Evolutionary conservation across 2,329 filamentous ascomycete species (phyloP).

Genomic region (Nigrospora sphaerica): DNA sequence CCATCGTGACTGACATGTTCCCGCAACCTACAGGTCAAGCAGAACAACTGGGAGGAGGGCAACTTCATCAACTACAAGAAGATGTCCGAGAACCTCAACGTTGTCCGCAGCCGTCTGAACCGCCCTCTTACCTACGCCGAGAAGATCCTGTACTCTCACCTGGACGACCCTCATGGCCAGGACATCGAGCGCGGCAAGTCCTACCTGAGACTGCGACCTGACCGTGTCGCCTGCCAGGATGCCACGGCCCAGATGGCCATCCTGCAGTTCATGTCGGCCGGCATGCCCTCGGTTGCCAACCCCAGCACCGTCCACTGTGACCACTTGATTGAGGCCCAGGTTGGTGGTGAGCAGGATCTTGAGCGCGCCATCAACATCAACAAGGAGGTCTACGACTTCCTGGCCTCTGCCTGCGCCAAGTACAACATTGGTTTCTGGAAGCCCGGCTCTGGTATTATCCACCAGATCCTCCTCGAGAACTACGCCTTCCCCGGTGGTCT

Average conservation of each 20-base stretch:
- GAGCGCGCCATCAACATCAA: conserved; percentile 86
- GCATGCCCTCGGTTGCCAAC: conserved; percentile 91
- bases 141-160: conserved; percentile 98
- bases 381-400: conserved; percentile 99
- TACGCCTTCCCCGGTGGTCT: conserved; percentile 98
- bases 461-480: conserved; percentile 98
- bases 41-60: conserved; percentile 92
- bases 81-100: conserved; percentile 93
- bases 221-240: conserved; percentile 98
- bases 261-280: conserved; percentile 98
- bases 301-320: conserved; percentile 97
- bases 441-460: conserved; percentile 97
- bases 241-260: conserved; percentile 99
- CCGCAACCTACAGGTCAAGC: conserved; percentile 56
- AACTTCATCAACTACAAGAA: conserved; percentile 99
- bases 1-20: conserved; percentile 3
- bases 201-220: conserved; percentile 93
- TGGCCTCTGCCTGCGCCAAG: conserved; percentile 89
- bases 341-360: conserved; percentile 91
- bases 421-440: conserved; percentile 99
- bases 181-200: conserved; percentile 94
- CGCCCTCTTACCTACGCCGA: conserved; percentile 91
- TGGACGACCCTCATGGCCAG: conserved; percentile 93
- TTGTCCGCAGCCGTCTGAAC: conserved; percentile 86
- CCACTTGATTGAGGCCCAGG: conserved; percentile 96